Evolutionary conservation across 768 basidiomycete species (phyloP).

Genomic region (Kwoniella pini): DNA sequence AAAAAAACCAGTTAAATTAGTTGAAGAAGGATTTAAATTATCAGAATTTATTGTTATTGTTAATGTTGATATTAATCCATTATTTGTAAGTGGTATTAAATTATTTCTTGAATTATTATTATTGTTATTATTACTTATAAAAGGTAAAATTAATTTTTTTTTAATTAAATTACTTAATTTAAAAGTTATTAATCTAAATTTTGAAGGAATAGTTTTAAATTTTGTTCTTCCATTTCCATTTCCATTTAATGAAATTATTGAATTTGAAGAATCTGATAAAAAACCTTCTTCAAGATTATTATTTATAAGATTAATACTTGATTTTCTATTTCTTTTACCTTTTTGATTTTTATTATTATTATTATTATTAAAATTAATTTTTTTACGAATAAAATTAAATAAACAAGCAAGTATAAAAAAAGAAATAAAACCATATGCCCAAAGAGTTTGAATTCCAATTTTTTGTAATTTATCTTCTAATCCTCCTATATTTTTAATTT

Average conservation of each 20-base stretch:
- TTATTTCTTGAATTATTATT: too few species aligned
- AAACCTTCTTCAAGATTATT: conserved; percentile 17
- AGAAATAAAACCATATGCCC: conserved; percentile 42
- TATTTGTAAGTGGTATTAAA: too few species aligned
- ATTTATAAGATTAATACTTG: conserved; percentile 18
- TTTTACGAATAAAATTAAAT: conserved; percentile 31
- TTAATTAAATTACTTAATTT: conserved; percentile 8
- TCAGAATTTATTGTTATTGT: background rate
- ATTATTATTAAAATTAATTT: conserved; percentile 5
- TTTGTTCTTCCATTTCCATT: background rate
- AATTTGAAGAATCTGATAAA: conserved; percentile 5
- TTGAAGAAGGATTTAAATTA: conserved; percentile 3
- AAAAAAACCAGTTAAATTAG: conserved; percentile 5
- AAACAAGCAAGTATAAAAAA: conserved; percentile 31
- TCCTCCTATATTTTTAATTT: conserved; percentile 10
- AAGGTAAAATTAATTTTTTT: background rate
- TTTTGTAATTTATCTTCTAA: conserved; percentile 28
- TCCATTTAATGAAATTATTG: background rate
- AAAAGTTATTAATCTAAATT: conserved; percentile 14
- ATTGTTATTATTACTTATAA: background rate
- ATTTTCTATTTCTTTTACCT: conserved; percentile 28
- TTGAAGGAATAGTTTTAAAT: conserved; percentile 1
- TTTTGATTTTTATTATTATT: background rate
- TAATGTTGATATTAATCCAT: too few species aligned
- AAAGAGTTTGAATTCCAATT: conserved; percentile 44